Evolutionary conservation across 2,329 filamentous ascomycete species (phyloP), one percentile per base, ranked within the genome.

Genomic region (Alternaria burnsii): DNA sequence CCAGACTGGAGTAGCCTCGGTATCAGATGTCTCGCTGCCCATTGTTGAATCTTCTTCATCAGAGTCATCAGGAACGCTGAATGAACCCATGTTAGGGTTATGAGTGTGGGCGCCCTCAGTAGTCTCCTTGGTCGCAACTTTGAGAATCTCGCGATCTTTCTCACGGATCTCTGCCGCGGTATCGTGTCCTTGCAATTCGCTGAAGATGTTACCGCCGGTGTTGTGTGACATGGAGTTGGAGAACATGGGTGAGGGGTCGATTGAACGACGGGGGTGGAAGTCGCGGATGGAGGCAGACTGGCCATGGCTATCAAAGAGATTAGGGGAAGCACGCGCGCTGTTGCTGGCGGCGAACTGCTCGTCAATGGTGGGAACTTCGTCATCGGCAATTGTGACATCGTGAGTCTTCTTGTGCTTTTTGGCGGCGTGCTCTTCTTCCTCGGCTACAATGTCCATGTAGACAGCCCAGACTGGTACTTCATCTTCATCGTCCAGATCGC

Each of bases 191-290:
- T 69, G 66, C 9, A 66, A 62, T 60, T 73, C 66, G 16, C 61
- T 58, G 61, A 77, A 78, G 44, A 77, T 59, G 43, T 78, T 78
- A 48, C 44, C 61, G 41, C 68, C 70, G 34, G 70, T 52, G 14
- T 62, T 62, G 30, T 71, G 67, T 4, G 61, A 47, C 8, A 60
- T 32, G 4, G 62, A 52, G 16, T 60, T 60, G 11, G 63, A 61
- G 60, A 78, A 78, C 70, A 77, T 74, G 12, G 75, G 75, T 3
- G 75, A 76, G 11, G 75, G 72, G 10, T 71, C 64, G 24, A 62
- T 59, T 14, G 73, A 67, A 18, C 72, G 68, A 12, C 76, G 72
- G 20, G 76, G 76, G n/a, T 71, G 68, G 6, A 74, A 53, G 48
- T 76, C 74, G 3, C 53, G 52, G 18, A 63, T 50, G 28, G 72